Evolutionary conservation across 75 land plant species (phyloP).

Genomic region (Pinus albicaulis): DNA sequence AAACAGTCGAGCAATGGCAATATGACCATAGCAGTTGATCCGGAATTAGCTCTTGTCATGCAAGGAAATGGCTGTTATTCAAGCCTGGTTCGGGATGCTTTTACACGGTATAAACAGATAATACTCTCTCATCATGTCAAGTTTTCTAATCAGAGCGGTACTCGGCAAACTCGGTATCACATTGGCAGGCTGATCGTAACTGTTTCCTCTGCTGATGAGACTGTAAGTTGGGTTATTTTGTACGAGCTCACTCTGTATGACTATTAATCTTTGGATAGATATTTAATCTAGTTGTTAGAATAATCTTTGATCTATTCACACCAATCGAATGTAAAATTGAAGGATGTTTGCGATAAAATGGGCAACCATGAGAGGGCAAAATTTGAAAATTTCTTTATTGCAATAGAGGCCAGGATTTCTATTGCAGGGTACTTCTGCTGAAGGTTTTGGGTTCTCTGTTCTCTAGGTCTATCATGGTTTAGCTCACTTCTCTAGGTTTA

Average conservation of each 20-base stretch:
- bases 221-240: conserved; percentile 28
- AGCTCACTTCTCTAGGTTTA: too few species aligned
- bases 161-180: conserved; percentile 13
- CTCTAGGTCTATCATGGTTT: too few species aligned
- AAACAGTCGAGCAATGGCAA: conserved; percentile 36
- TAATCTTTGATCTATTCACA: neutral
- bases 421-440: too few species aligned
- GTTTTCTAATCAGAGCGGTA: neutral
- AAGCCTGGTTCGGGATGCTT: conserved; percentile 41
- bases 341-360: neutral
- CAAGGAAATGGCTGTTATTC: conserved; percentile 25
- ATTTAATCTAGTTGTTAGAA: neutral
- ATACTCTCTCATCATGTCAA: conserved; percentile 39
- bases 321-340: neutral
- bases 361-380: neutral
- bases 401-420: neutral
- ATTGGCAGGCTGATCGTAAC: conserved; percentile 31
- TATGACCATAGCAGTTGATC: conserved; percentile 46
- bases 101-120: conserved; percentile 41
- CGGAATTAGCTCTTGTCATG: conserved; percentile 27
- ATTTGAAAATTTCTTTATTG: neutral
- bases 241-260: neutral
- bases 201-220: conserved; percentile 48
- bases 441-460: too few species aligned
- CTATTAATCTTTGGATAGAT: neutral